Conservation (phyloP, 2,329 filamentous ascomycete species). For the Celoporthe dispersa region DNA sequence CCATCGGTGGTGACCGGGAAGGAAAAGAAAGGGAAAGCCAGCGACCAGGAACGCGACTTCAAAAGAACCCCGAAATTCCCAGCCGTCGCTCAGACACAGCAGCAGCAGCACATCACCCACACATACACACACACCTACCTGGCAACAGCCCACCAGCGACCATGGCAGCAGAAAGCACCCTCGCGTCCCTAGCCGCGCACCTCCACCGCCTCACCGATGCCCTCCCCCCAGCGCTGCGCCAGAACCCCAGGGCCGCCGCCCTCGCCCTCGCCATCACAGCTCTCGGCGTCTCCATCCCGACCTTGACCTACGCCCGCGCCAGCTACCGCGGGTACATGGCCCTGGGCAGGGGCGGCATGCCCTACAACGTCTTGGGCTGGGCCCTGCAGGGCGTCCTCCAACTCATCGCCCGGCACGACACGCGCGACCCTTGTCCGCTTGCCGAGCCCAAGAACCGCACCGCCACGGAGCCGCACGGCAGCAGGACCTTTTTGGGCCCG, state of each 20-base stretch:
- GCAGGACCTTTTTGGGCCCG: constrained; percentile 33
- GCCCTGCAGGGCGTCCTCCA: constrained; percentile 42
- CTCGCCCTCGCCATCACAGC: constrained; percentile 22
- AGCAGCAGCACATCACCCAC: background rate
- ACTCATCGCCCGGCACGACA: constrained; percentile 41
- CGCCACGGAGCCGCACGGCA: constrained; percentile 36
- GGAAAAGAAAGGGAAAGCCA: background rate
- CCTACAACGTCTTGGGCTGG: constrained; percentile 49
- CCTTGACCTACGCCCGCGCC: constrained; percentile 34
- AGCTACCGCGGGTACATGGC: constrained; percentile 47
- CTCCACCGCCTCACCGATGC: constrained; percentile 14
- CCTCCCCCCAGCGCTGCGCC: constrained; percentile 4
- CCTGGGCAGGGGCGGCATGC: constrained; percentile 49
- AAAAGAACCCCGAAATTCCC: background rate
- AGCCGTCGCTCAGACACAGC: background rate
- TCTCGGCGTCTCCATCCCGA: constrained; percentile 20
- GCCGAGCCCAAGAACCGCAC: constrained; percentile 28
- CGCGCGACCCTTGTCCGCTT: constrained; percentile 37
- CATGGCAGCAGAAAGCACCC: constrained; percentile 13
- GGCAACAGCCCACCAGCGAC: background rate
- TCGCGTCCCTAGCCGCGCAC: constrained; percentile 12
- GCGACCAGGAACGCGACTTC: background rate
- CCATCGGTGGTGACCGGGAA: background rate
- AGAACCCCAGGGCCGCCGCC: constrained; percentile 14
- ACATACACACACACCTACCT: too few relatives aligned